Conservation (phyloP, 2,329 filamentous ascomycete genomes). For the Alternaria alternata region DNA sequence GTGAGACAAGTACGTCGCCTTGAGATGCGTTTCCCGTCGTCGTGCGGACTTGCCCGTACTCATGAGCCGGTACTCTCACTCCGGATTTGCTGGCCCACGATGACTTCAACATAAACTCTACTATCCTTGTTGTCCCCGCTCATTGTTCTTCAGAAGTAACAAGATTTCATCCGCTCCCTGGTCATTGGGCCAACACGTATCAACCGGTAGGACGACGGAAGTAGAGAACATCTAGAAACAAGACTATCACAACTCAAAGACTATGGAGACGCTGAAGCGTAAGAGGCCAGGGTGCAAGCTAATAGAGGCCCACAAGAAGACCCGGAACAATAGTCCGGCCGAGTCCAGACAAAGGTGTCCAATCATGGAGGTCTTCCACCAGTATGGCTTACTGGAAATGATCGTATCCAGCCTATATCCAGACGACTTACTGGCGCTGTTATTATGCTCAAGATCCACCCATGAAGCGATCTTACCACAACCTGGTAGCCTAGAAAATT, state of each 20-base stretch:
- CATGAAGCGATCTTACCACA: slow-evolving; percentile 35
- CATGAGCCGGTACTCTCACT: slow-evolving; percentile 3
- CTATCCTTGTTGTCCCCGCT: slow-evolving; percentile 10
- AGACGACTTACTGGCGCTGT: slow-evolving; percentile 40
- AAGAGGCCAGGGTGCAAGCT: slow-evolving; percentile 24
- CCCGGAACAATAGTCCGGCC: background rate
- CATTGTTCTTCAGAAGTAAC: slow-evolving; percentile 12
- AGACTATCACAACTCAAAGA: background rate
- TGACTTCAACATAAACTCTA: background rate
- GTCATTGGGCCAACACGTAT: background rate
- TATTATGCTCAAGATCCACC: slow-evolving; percentile 36
- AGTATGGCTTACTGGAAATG: slow-evolving; percentile 41
- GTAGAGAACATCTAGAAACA: background rate
- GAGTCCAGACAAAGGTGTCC: slow-evolving; percentile 16
- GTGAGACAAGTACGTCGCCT: slow-evolving; percentile 25
- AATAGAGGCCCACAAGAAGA: slow-evolving; percentile 18
- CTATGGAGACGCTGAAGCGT: slow-evolving; percentile 28
- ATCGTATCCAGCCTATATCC: slow-evolving; percentile 36
- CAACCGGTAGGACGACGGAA: background rate
- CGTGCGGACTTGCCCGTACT: background rate
- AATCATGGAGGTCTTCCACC: slow-evolving; percentile 29
- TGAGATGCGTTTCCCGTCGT: slow-evolving; percentile 7
- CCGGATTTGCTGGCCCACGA: slow-evolving; percentile 4
- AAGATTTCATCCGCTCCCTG: slow-evolving; percentile 2
- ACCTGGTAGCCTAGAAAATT: slow-evolving; percentile 33